A percentile compares a stretch with the other conserved stretches of the same genome.
phyloP scores from a whole-genome alignment of 2,329 filamentous ascomycete genomes.

The Xylaria sp. region DNA sequence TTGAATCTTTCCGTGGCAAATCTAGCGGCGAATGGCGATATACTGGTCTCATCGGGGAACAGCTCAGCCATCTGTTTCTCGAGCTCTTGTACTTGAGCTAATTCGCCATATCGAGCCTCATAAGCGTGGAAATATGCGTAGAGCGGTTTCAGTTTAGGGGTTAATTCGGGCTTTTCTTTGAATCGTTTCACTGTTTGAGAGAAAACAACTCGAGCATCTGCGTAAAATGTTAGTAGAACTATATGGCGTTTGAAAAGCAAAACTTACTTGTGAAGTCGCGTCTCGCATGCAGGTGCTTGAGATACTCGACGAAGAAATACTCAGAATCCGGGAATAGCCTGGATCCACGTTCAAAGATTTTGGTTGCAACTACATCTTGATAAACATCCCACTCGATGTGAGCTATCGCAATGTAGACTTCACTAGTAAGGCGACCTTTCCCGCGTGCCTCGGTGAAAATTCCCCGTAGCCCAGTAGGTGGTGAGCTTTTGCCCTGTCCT shows the following conservation, averaged over 20 bases:
- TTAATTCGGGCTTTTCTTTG: constrained; percentile 77
- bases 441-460: constrained; percentile 91
- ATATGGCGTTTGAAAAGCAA: constrained; percentile 19
- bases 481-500: constrained; percentile 76
- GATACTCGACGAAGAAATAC: constrained; percentile 91
- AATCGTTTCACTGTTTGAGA: constrained; percentile 91
- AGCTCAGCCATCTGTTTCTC: constrained; percentile 93
- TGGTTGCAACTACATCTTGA: constrained; percentile 89
- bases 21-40: constrained; percentile 79
- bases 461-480: constrained; percentile 77
- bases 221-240: constrained; percentile 39
- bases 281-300: constrained; percentile 91
- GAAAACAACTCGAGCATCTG: constrained; percentile 94
- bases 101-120: constrained; percentile 92
- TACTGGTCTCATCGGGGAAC: constrained; percentile 86
- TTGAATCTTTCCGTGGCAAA: constrained; percentile 81
- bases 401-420: constrained; percentile 93
- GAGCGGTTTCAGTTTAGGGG: constrained; percentile 81
- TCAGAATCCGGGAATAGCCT: constrained; percentile 95
- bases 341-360: constrained; percentile 94
- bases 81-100: constrained; percentile 88
- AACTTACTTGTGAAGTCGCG: constrained; percentile 91
- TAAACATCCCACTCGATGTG: constrained; percentile 96
- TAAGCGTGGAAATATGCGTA: constrained; percentile 95
- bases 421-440: constrained; percentile 87